Base-by-base conservation (phyloP, 768 basidiomycete genomes). In the Amanita subjunquillea region DNA sequence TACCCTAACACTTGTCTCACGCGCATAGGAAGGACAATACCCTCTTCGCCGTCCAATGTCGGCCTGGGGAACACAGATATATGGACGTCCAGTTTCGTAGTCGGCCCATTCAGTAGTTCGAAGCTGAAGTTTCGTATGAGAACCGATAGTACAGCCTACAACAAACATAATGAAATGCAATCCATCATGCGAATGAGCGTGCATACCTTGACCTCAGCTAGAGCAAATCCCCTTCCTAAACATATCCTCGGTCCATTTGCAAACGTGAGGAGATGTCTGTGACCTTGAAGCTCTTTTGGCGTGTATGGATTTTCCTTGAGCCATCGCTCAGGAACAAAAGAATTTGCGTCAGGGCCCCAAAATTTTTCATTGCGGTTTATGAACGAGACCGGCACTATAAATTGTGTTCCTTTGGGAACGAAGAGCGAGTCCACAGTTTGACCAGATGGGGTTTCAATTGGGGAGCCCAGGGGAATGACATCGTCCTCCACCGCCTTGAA, bases 311-410 rank as follows among this genome's bases (percentile, higher is more conserved):
- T 61, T 1, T 50, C 57, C 4, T 67, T 59, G 8, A 72, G 55
- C 75, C 76, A 78, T 1, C 75, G 67, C 39, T 69, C 66, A 1
- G 75, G 76, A 6, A 62, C 62, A 57, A 77, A 77, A 32, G 67
- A 62, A 25, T 60, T 65, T 13, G 74, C 72, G 40, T 73, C 69
- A 2, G 63, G 47, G 3, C 79, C 78, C 72, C 76, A 79, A 23
- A 75, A 55, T 3, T 54, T 59, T 23, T 62, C 58, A 2, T 70
- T 69, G 13, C 63, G 57, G 58, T 79, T 77, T 20, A 78, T 64
- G 46, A 58, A 59, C 15, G 62, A 56, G 39, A 76, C 66, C 0
- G 76, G 69, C 5, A 59, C 5, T 63, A 63, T n/a, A 78, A 56
- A 4, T 56, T 46, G 0, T 4, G 71, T 67, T 22, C 73, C 75